Base-by-base conservation (phyloP, 495 filamentous ascomycete genomes). In the Pyrenula massariospora region DNA sequence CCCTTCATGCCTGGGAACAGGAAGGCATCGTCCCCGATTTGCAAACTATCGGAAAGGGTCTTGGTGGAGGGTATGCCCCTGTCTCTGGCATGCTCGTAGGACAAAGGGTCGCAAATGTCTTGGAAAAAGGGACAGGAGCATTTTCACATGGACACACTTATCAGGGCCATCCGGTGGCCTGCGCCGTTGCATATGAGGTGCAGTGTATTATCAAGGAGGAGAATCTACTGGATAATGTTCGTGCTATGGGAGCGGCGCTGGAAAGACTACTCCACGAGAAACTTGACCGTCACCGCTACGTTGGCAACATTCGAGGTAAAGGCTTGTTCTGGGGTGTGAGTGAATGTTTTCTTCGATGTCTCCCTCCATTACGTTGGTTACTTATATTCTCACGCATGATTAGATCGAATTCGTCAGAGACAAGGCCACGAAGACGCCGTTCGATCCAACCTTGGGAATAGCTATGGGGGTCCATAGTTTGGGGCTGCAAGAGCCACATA, bases 31-130 rank as follows among this genome's bases (percentile, higher is more conserved):
- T 77, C 0, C 84, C 83, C 0, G 86, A 88, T 63, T 77, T 89
- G n/a, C 77, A 84, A 62, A 79, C 81, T 0, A 75, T 87, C n/a
- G 85, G 79, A 1, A 89, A 89, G 63, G 82, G 80, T 0, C 71
- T 89, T 0, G 84, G 82, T 2, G 86, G 80, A 36, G 85, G 83
- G 0, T 86, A 84, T 55, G 76, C 77, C 11, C 76, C 84, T 15
- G 75, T 88, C 10, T 81, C 83, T 1, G 84, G 73, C 0, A 66
- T 88, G 1, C 62, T 88, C 25, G 76, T 81, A 10, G 65, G 69
- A 20, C 70, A 78, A 12, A 72, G 68, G 2, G 72, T 88, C 21
- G 71, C 85, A 0, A 67, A 80, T 31, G 72, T 67, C 0, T 58
- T 89, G 50, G 70, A 79, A 57, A 73, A 70, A 24, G 84, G 84